Conservation (phyloP, 2,329 filamentous ascomycete species). For the Tolypocladium nubicola region DNA sequence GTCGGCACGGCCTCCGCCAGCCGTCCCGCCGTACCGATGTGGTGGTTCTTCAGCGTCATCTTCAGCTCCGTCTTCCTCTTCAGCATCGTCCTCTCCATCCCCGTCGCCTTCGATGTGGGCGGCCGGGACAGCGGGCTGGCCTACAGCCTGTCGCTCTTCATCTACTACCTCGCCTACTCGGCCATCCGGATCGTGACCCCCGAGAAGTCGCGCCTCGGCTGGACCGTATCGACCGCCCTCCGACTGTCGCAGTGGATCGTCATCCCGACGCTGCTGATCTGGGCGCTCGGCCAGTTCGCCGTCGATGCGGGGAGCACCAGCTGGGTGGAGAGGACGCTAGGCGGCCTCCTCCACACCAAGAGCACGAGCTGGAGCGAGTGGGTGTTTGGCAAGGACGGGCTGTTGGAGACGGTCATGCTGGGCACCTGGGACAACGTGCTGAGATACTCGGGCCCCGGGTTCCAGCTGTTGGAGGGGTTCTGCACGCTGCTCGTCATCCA, state of each 20-base stretch:
- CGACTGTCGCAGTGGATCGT: constrained; percentile 77
- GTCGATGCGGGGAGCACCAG: constrained; percentile 68
- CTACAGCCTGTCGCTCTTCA: constrained; percentile 80
- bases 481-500: constrained; percentile 95
- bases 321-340: constrained; percentile 76
- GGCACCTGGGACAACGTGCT: constrained; percentile 83
- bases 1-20: constrained; percentile 16
- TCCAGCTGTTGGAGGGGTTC: constrained; percentile 92
- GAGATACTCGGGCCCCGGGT: constrained; percentile 84
- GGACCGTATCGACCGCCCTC: constrained; percentile 57
- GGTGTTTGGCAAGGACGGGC: constrained; percentile 77
- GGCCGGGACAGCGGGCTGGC: constrained; percentile 88
- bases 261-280: constrained; percentile 79
- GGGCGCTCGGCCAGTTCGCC: constrained; percentile 91
- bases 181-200: constrained; percentile 70
- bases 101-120: constrained; percentile 95
- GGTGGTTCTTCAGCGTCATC: constrained; percentile 66
- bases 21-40: constrained; percentile 49
- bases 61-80: constrained; percentile 80
- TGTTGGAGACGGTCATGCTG: constrained; percentile 70
- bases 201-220: constrained; percentile 64
- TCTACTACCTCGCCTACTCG: constrained; percentile 87
- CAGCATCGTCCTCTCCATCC: constrained; percentile 89
- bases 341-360: constrained; percentile 49
- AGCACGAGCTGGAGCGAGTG: constrained; percentile 66